Percentiles rank a stretch among this genome's conserved stretches.
These are phyloP conservation scores for Zygoascus biomembranicola DNA, from an alignment of 805 yeast genomes.

Conservation along the genomic window DNA sequence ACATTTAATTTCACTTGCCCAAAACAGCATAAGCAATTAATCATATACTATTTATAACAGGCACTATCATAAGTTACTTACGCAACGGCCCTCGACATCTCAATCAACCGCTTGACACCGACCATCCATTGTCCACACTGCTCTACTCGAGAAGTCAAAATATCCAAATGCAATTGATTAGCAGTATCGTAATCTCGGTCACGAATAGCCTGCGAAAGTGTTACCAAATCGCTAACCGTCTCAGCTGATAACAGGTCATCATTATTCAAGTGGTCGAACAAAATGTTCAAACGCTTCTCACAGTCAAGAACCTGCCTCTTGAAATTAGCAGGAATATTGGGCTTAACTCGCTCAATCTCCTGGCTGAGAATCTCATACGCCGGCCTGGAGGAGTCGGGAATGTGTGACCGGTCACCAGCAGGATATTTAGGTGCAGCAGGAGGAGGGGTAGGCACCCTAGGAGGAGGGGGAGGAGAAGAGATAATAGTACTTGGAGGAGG, in stretches of 20 bases:
- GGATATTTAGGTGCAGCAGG: slow-evolving; percentile 35
- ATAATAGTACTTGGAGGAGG: slow-evolving; percentile 16
- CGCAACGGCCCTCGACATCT: slow-evolving; percentile 39
- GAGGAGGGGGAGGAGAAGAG: slow-evolving; percentile 15
- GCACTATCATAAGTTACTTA: background rate
- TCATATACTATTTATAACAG: background rate
- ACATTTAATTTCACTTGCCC: too few species aligned
- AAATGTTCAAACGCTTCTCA: slow-evolving; percentile 67
- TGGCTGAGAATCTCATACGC: slow-evolving; percentile 49
- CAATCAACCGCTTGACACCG: slow-evolving; percentile 82
- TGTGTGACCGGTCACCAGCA: slow-evolving; percentile 60
- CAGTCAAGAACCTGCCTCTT: slow-evolving; percentile 69
- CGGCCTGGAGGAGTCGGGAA: slow-evolving; percentile 49
- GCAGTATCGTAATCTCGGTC: slow-evolving; percentile 55
- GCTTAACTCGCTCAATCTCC: slow-evolving; percentile 55
- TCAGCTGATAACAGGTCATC: slow-evolving; percentile 53
- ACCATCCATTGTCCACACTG: slow-evolving; percentile 90
- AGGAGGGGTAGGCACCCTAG: slow-evolving; percentile 16
- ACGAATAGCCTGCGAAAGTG: slow-evolving; percentile 43
- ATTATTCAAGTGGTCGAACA: slow-evolving; percentile 72
- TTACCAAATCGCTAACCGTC: slow-evolving; percentile 45
- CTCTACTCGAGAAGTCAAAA: slow-evolving; percentile 54
- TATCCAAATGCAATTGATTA: slow-evolving; percentile 36
- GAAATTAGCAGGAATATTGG: slow-evolving; percentile 66
- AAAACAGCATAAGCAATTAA: background rate